phyloP scores from a whole-genome alignment of 73 alveolate genomes.

The Effrenium voratum region DNA sequence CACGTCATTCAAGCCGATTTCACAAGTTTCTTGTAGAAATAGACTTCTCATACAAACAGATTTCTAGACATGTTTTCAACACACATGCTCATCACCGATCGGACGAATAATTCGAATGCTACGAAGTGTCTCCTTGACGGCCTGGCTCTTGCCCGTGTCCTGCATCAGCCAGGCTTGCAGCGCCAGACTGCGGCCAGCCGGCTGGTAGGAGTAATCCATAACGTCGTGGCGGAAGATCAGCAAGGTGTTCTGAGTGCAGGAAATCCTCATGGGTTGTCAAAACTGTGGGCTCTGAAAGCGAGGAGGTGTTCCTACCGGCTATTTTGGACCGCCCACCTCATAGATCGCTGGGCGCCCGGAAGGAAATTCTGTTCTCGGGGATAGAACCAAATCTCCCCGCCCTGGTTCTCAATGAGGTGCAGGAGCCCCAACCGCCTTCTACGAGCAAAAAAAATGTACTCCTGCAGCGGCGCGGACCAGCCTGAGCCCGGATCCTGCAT shows the following conservation, averaged over 20 bases:
- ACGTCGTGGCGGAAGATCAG: slow-evolving; percentile 90
- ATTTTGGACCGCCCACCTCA: no score
- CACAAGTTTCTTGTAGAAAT: not conserved
- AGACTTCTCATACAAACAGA: not conserved
- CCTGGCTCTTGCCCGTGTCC: slow-evolving; percentile 61
- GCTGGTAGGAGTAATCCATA: slow-evolving; percentile 78
- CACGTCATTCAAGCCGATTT: no score
- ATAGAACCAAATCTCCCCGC: slow-evolving; percentile 87
- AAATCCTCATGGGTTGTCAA: slow-evolving; percentile 37
- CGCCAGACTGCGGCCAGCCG: slow-evolving; percentile 60
- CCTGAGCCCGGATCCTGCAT: slow-evolving; percentile 86
- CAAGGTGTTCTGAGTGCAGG: slow-evolving; percentile 56
- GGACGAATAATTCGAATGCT: no score
- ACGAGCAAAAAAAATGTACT: slow-evolving; percentile 54
- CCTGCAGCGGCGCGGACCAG: slow-evolving; percentile 85
- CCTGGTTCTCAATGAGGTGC: slow-evolving; percentile 58
- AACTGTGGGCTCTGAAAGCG: no score
- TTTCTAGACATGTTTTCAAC: not conserved
- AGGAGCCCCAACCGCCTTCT: slow-evolving; percentile 47
- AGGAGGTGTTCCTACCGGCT: no score
- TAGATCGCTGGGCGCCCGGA: no score
- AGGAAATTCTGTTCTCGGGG: no score
- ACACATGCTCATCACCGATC: no score
- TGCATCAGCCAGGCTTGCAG: slow-evolving; percentile 91
- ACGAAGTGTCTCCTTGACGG: slow-evolving; percentile 6